phyloP scores from a whole-genome alignment of 345 rosid genomes.

The Corchorus olitorius region DNA sequence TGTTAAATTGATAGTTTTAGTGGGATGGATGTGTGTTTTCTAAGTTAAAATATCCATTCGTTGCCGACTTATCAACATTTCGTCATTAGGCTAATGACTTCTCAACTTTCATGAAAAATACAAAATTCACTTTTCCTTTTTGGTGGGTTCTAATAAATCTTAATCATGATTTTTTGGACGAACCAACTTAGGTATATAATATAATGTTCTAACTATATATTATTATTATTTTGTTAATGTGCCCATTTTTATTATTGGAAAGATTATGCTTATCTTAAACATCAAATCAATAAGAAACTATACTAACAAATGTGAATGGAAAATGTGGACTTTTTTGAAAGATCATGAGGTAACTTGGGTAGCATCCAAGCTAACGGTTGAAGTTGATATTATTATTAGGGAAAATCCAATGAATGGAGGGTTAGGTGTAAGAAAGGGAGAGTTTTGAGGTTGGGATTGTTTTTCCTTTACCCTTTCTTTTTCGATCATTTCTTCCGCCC shows the following conservation, averaged over 20 bases:
- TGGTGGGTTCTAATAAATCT: too few species aligned
- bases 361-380: constrained; percentile 17
- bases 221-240: too few species aligned
- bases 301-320: constrained; percentile 18
- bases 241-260: too few species aligned
- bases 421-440: constrained; percentile 20
- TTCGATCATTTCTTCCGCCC: neutral
- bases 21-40: neutral
- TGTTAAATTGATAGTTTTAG: neutral
- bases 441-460: constrained; percentile 3
- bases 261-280: constrained; percentile 3
- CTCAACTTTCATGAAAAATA: constrained; percentile 26
- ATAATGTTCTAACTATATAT: constrained; percentile 5
- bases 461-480: neutral
- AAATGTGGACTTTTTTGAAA: neutral
- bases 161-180: neutral
- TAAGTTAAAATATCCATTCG: neutral
- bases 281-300: constrained; percentile 25
- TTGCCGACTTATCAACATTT: neutral
- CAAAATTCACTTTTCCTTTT: neutral
- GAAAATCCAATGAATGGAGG: neutral
- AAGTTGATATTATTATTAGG: neutral
- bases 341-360: constrained; percentile 7
- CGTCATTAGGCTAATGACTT: constrained; percentile 21
- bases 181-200: neutral